Evolutionary conservation across 2,329 filamentous ascomycete species (phyloP).

Genomic region (Aureobasidium leucospermi): DNA sequence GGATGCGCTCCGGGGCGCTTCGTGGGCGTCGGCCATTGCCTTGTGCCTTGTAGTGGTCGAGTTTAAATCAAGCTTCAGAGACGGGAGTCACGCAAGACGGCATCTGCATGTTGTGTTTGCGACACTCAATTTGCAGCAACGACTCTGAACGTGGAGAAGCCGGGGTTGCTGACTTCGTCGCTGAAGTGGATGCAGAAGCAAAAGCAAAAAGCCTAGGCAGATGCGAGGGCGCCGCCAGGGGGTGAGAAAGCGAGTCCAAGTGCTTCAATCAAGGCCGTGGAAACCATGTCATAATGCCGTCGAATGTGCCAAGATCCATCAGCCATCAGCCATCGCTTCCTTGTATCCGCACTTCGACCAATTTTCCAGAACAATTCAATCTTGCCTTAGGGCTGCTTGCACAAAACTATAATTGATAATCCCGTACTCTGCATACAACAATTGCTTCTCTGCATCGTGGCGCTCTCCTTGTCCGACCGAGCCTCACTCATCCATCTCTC

Average conservation of each 20-base stretch:
- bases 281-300: not conserved
- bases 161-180: not conserved
- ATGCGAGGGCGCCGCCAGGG: not conserved
- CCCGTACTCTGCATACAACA: not conserved
- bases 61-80: not conserved
- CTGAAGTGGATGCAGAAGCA: not conserved
- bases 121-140: not conserved
- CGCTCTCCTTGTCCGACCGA: not conserved
- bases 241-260: not conserved
- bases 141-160: not conserved
- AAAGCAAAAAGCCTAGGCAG: not conserved
- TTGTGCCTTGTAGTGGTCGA: not conserved
- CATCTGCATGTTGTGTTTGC: conserved; percentile 11
- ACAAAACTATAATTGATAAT: not conserved
- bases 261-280: not conserved
- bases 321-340: conserved; percentile 5
- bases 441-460: not conserved
- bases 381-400: not conserved
- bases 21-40: conserved; percentile 8
- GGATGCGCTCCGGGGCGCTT: conserved; percentile 11
- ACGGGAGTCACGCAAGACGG: not conserved
- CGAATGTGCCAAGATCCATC: not conserved
- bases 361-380: conserved; percentile 8
- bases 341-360: conserved; percentile 1
- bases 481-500: not conserved